Conservation (phyloP, 192 early-diverging fungal genomes). For the Obelidium mucronatum region DNA sequence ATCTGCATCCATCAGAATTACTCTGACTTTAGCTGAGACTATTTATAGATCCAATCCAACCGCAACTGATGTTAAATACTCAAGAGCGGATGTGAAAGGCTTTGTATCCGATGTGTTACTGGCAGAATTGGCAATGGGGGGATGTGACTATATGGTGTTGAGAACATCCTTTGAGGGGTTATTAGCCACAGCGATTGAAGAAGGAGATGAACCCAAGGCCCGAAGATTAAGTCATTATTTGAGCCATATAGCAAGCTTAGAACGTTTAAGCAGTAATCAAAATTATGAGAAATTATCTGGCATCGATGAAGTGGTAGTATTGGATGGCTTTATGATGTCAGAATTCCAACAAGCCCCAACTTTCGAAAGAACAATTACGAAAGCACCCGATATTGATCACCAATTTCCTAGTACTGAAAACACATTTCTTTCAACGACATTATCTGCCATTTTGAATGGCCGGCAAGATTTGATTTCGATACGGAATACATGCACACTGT, state of each 20-base stretch:
- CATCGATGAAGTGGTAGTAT: background rate
- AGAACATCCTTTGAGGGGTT: slow-evolving; percentile 21
- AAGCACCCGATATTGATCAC: background rate
- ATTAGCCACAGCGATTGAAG: slow-evolving; percentile 24
- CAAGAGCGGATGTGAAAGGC: background rate
- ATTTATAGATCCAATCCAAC: background rate
- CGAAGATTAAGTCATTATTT: slow-evolving; percentile 14
- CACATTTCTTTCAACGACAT: background rate
- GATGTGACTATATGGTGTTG: background rate
- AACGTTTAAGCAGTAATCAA: background rate
- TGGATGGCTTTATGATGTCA: background rate
- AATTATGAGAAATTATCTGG: slow-evolving; percentile 2
- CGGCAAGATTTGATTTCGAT: background rate
- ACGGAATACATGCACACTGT: background rate
- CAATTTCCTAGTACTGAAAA: background rate
- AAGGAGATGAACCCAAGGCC: slow-evolving; percentile 19
- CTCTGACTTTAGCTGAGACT: background rate
- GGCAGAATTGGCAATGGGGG: slow-evolving; percentile 14
- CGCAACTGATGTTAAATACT: background rate
- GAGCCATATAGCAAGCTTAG: slow-evolving; percentile 4
- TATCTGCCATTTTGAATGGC: background rate
- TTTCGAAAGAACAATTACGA: background rate
- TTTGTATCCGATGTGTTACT: slow-evolving; percentile 4
- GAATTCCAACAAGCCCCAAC: background rate
- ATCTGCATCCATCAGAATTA: background rate